Evolutionary conservation across 495 filamentous ascomycete species (phyloP), one percentile per base, ranked within the genome.

Genomic region (Aspergillus olivimuriae): DNA sequence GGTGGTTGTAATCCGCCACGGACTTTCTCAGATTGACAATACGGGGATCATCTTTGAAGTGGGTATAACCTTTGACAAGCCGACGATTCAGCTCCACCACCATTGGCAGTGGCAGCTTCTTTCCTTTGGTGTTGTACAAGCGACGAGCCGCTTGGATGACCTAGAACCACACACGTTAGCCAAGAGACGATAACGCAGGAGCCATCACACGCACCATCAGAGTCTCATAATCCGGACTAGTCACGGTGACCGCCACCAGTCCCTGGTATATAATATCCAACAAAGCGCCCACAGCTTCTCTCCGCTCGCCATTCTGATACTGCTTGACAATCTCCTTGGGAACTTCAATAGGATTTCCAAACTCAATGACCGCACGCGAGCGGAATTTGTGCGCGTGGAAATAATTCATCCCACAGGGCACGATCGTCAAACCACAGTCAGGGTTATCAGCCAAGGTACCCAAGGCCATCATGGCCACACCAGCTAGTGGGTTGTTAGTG

Each of bases 331-430:
- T 66, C 51, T 94, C 84, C 19, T 61, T 65, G 1, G 88, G 85
- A 7, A 96, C 78, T 44, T 94, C 84, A 24, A 97, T 73, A 2
- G 92, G 89, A 19, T 74, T 81, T 16, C 94, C 92, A 60, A 99
- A 99, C 53, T 99, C 92, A 46, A 99, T 80, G 2, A 99, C 92
- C 28, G 94, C 94, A 58, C 92, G 77, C 38, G 92, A 99, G 14
- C 92, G 82, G 66, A 99, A 99, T 61, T 97, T 99, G 68, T 99
- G 92, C 4, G 92, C 86, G 65, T 99, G 92, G 67, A 99, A 99
- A 65, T 99, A 99, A 58, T 99, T 99, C 92, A 97, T 97, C 47
- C 94, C 94, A 38, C 89, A 91, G n/a, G 94, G 94, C n/a, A 99
- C 86, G 53, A 99, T 97, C 62, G 87, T 94, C 50, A 99, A 60